phyloP scores from a whole-genome alignment of 2,329 filamentous ascomycete genomes.

The Fusarium albidum region DNA sequence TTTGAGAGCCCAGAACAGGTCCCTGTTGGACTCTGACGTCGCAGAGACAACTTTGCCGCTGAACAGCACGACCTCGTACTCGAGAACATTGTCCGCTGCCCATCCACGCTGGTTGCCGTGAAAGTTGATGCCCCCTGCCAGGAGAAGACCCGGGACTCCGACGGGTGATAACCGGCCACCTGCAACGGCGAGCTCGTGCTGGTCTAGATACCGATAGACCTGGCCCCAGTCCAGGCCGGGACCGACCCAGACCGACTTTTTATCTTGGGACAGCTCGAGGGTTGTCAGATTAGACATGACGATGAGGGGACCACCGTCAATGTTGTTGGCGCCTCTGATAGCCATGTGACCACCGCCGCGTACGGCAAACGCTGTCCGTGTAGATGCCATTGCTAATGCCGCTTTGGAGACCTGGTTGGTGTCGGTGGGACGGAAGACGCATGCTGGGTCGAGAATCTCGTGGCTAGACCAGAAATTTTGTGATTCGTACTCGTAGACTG shows the following conservation, averaged over 20 bases:
- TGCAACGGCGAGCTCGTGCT: conserved; percentile 15
- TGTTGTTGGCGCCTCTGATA: conserved; percentile 31
- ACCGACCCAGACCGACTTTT: conserved; percentile 22
- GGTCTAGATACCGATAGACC: conserved; percentile 20
- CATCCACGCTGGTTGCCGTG: conserved; percentile 40
- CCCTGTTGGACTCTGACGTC: conserved; percentile 43
- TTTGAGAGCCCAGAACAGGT: conserved; percentile 48
- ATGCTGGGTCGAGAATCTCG: conserved; percentile 15
- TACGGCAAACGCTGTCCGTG: conserved; percentile 19
- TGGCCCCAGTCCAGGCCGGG: conserved; percentile 31
- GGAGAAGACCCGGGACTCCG: conserved; percentile 25
- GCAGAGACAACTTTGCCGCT: conserved; percentile 50
- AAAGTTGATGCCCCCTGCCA: conserved; percentile 32
- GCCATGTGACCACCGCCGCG: conserved; percentile 36
- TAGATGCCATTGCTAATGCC: not conserved
- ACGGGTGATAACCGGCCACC: conserved; percentile 30
- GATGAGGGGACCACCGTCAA: conserved; percentile 21
- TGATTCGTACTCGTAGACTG: conserved; percentile 18
- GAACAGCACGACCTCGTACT: conserved; percentile 53
- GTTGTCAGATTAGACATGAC: conserved; percentile 27
- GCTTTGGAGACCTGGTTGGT: conserved; percentile 13
- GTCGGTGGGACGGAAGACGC: conserved; percentile 19
- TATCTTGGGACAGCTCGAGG: conserved; percentile 15
- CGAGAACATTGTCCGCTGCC: conserved; percentile 40
- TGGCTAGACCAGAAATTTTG: conserved; percentile 28